Evolutionary conservation across 2,329 filamentous ascomycete genomes (phyloP).

Genomic region (Ophiostoma sp.): DNA sequence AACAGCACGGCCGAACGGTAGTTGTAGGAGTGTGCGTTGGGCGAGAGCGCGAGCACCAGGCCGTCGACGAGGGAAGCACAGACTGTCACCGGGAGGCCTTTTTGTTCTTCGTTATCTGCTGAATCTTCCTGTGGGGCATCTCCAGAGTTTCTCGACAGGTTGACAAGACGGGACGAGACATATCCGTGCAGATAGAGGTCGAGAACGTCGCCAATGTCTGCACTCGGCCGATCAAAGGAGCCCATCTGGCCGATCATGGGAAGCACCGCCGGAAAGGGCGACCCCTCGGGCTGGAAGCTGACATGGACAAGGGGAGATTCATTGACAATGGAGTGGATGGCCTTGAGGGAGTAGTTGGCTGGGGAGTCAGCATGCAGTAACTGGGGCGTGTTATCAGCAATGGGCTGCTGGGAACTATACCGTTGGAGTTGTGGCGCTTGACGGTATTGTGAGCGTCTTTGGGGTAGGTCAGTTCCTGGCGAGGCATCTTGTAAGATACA

Average conservation of each 20-base stretch:
- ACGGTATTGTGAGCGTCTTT: slow-evolving; percentile 60
- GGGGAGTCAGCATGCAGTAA: neutral
- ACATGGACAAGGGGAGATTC: slow-evolving; percentile 69
- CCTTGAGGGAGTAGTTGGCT: slow-evolving; percentile 67
- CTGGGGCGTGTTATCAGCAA: neutral
- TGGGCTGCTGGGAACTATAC: slow-evolving; percentile 37
- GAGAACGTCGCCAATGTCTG: slow-evolving; percentile 57
- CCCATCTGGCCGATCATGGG: slow-evolving; percentile 85
- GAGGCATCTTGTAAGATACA: slow-evolving; percentile 37
- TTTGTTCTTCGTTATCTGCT: slow-evolving; percentile 14
- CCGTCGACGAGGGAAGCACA: slow-evolving; percentile 73
- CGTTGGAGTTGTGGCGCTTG: slow-evolving; percentile 61
- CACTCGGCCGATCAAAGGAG: slow-evolving; percentile 59
- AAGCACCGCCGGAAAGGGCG: slow-evolving; percentile 69
- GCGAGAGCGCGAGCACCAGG: slow-evolving; percentile 71
- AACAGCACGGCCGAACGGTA: slow-evolving; percentile 77
- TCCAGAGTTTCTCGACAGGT: slow-evolving; percentile 44
- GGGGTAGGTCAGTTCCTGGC: slow-evolving; percentile 52
- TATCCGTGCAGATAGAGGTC: slow-evolving; percentile 83
- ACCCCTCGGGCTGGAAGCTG: slow-evolving; percentile 61
- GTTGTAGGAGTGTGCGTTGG: slow-evolving; percentile 78
- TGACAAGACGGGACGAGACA: slow-evolving; percentile 72
- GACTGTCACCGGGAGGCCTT: slow-evolving; percentile 61
- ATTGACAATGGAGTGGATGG: slow-evolving; percentile 73
- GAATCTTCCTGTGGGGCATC: slow-evolving; percentile 12